A percentile compares a stretch with the other conserved stretches of the same genome.
Conservation (phyloP, 2,329 filamentous ascomycete genomes). For the Tolypocladium endophyticum region DNA sequence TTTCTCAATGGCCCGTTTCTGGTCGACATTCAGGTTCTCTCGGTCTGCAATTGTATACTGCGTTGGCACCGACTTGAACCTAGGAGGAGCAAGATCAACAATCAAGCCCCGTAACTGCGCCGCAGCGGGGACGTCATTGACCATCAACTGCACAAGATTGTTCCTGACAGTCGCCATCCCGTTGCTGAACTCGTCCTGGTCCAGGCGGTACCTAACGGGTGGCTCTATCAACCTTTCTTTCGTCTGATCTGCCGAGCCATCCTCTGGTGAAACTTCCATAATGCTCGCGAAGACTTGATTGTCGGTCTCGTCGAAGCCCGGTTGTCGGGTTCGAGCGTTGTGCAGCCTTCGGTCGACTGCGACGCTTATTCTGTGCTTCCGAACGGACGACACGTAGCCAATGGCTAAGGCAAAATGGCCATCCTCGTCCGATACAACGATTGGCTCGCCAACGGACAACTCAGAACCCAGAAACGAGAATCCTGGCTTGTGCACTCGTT, state of each 20-base stretch:
- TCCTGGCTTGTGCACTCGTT: constrained; percentile 45
- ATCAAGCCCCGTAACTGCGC: constrained; percentile 67
- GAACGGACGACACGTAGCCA: constrained; percentile 74
- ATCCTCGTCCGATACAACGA: constrained; percentile 92
- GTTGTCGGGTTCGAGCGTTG: constrained; percentile 66
- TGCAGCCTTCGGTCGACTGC: constrained; percentile 85
- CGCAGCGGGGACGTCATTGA: constrained; percentile 60
- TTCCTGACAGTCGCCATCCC: constrained; percentile 93
- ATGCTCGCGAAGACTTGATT: constrained; percentile 88
- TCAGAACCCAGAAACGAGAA: constrained; percentile 92
- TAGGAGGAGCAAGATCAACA: constrained; percentile 63
- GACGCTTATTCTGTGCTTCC: constrained; percentile 67
- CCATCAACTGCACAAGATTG: constrained; percentile 89
- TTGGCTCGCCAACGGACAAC: constrained; percentile 74
- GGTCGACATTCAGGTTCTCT: constrained; percentile 73
- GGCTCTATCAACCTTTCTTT: constrained; percentile 40
- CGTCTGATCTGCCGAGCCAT: constrained; percentile 38
- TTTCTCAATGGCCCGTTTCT: constrained; percentile 77
- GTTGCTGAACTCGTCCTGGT: constrained; percentile 98
- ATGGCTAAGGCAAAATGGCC: constrained; percentile 93
- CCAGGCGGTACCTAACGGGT: constrained; percentile 67
- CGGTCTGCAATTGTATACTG: constrained; percentile 52
- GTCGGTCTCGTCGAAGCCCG: constrained; percentile 61
- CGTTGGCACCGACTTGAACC: constrained; percentile 58
- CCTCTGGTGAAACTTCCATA: constrained; percentile 65